Conservation (phyloP, 164 flowering plant genomes). For the Aristolochia contorta region DNA sequence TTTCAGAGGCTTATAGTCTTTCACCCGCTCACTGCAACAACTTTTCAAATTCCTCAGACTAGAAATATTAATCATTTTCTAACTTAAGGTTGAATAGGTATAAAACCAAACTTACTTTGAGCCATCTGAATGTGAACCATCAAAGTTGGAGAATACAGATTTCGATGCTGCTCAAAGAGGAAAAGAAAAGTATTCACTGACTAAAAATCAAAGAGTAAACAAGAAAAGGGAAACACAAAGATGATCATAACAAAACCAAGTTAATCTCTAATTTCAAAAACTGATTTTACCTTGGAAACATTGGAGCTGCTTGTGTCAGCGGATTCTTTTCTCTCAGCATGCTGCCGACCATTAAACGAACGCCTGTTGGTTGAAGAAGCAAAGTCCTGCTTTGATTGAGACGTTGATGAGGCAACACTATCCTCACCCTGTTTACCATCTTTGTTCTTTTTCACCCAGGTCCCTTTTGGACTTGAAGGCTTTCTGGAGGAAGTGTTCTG, state of each 20-base stretch:
- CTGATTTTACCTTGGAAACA: no score
- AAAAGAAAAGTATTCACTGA: no score
- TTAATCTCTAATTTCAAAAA: no score
- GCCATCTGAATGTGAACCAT: no score
- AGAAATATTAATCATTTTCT: no score
- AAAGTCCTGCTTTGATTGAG: slow-evolving; percentile 27
- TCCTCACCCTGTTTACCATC: slow-evolving; percentile 27
- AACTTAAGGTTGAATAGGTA: no score
- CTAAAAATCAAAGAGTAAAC: no score
- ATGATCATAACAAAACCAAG: no score
- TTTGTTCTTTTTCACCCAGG: slow-evolving; percentile 27
- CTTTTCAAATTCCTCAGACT: slow-evolving; percentile 12
- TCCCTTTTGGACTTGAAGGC: slow-evolving; percentile 20
- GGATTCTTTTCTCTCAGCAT: slow-evolving; percentile 15
- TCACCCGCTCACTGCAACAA: slow-evolving; percentile 52
- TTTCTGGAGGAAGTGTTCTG: slow-evolving; percentile 13
- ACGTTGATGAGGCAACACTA: slow-evolving; percentile 15
- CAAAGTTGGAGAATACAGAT: no score
- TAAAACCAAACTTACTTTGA: no score
- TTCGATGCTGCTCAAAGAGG: no score
- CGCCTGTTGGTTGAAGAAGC: slow-evolving; percentile 20
- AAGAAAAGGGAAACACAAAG: no score
- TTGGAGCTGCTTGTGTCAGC: slow-evolving; percentile 6
- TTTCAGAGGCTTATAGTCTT: slow-evolving; percentile 32
- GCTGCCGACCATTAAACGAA: slow-evolving; percentile 34